These are phyloP conservation scores for Kwoniella dendrophila DNA, from an alignment of 768 basidiomycete genomes.

Conservation along the genomic window DNA sequence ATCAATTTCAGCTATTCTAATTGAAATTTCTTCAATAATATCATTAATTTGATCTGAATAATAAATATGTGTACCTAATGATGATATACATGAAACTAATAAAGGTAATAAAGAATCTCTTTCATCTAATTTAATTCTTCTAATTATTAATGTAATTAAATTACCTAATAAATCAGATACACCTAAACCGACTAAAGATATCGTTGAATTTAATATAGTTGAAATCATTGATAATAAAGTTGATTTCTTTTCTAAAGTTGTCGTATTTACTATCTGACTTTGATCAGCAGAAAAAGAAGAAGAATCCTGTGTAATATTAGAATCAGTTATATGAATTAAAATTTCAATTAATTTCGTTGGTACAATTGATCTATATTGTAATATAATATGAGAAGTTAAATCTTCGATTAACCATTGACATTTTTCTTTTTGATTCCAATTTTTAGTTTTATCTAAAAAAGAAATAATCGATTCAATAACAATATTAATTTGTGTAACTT, in stretches of 20 bases:
- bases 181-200: constrained; percentile 82
- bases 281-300: too few species aligned
- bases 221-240: constrained; percentile 77
- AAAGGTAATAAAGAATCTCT: constrained; percentile 68
- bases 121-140: constrained; percentile 66
- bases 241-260: constrained; percentile 57
- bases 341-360: constrained; percentile 81
- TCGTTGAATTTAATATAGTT: constrained; percentile 70
- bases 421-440: constrained; percentile 69
- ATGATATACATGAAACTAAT: constrained; percentile 75
- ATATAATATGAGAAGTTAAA: constrained; percentile 82
- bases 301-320: too few species aligned
- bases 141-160: constrained; percentile 72
- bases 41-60: constrained; percentile 96
- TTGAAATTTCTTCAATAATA: constrained; percentile 78
- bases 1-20: constrained; percentile 72
- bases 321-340: too few species aligned
- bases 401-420: constrained; percentile 81
- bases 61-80: constrained; percentile 86
- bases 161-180: constrained; percentile 85
- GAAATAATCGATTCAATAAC: constrained; percentile 74
- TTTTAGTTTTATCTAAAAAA: constrained; percentile 63
- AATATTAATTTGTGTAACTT: constrained; percentile 70
- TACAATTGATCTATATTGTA: constrained; percentile 88
- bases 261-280: too few species aligned